phyloP scores from a whole-genome alignment of 768 basidiomycete species.

The Hirschioporus abietinus region DNA sequence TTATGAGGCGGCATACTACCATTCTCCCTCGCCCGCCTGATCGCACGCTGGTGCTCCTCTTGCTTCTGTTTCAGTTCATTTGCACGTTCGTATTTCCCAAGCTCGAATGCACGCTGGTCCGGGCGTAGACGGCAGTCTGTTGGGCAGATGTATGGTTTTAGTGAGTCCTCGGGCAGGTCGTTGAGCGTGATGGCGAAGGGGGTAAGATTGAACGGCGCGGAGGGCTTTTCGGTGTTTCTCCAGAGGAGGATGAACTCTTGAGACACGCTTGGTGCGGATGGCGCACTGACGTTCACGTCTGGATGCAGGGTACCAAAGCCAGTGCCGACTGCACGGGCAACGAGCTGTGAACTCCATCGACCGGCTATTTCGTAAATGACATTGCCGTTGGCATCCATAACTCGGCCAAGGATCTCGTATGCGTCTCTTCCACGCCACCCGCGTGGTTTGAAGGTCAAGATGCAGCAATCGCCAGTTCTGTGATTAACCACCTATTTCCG shows the following conservation, averaged over 20 bases:
- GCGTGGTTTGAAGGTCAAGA: conserved; percentile 92
- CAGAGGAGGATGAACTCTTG: conserved; percentile 83
- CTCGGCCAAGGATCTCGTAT: conserved; percentile 86
- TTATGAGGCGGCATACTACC: conserved; percentile 66
- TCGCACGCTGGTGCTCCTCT: conserved; percentile 78
- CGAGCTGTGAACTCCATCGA: conserved; percentile 91
- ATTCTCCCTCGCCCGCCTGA: conserved; percentile 68
- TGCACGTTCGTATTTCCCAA: conserved; percentile 78
- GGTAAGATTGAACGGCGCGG: conserved; percentile 90
- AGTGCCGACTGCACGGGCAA: conserved; percentile 69
- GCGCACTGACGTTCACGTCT: conserved; percentile 52
- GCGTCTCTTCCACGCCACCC: conserved; percentile 93
- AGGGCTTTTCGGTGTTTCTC: conserved; percentile 83
- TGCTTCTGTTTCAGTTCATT: conserved; percentile 75
- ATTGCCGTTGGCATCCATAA: conserved; percentile 58
- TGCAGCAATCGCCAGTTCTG: conserved; percentile 80
- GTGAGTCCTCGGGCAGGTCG: conserved; percentile 66
- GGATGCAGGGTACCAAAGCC: conserved; percentile 62
- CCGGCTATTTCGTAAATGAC: conserved; percentile 87
- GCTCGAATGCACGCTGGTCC: conserved; percentile 92
- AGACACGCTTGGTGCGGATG: conserved; percentile 36
- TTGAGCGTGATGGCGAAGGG: conserved; percentile 93
- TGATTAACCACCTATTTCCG: conserved; percentile 71
- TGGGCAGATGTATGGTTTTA: conserved; percentile 71
- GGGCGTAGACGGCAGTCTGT: conserved; percentile 92